Evolutionary conservation across 169 alveolate species (phyloP), one percentile per base, ranked within the genome.

Genomic region (Plasmodium knowlesi): DNA sequence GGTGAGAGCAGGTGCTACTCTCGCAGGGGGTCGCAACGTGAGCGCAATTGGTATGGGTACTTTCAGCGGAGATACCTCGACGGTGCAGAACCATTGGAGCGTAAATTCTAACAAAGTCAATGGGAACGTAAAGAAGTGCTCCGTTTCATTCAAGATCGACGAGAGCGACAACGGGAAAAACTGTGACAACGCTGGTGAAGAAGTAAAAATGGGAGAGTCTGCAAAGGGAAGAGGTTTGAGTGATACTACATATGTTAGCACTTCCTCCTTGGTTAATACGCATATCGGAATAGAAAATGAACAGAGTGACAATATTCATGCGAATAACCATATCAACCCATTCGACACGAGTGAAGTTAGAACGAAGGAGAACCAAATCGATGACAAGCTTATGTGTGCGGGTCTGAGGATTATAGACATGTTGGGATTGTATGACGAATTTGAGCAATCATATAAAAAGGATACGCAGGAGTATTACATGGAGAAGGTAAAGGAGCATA

Each of bases 391-490:
- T 1, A 19, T 88, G n/a, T 46, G 83, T 8, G 19, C 72, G 1
- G 54, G 82, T 9, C 37, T 79, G 37, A 39, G 53, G 41, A 88
- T 88, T 12, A 79, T 50, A 34, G 85, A 88, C 34, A 88, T 79
- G 10, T 30, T 88, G 82, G 82, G 43, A 3, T 12, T 88, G 14
- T 88, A 88, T 88, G 94, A 61, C 30, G 94, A 88, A 28, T 88
- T 88, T 43, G 94, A 88, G 73, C 14, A 61, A 3, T 34, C 32
- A 8, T 88, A 88, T 41, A 79, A 57, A 88, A 88, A 79, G 1
- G 94, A 88, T 28, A 79, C 89, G 16, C 82, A 88, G 80, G 39
- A 32, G 10, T 88, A 79, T 43, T 88, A 79, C 82, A 28, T 79
- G 70, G 82, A 88, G 72, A 88, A 57, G 82, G 70, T 79, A 22